Base-by-base conservation (phyloP, 768 basidiomycete species). In the Suillus placidus region DNA sequence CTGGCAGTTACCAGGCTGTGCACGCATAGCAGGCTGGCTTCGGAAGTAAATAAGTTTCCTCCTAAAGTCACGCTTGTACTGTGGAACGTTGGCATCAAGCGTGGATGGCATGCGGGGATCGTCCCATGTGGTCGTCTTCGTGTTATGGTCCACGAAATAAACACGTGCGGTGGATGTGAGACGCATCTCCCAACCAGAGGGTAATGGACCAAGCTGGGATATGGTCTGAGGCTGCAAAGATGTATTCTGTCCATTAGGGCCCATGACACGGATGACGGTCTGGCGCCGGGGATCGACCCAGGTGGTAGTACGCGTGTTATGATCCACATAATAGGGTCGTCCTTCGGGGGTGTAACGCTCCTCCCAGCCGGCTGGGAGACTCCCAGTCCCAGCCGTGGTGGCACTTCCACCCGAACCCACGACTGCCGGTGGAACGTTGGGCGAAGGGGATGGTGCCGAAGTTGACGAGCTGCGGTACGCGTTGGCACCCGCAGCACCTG, bases 71-170 rank as follows among this genome's bases (percentile, higher is more conserved):
- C 97, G 95, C 84, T 99, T 99, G 86, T 99, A 99, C 80, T 99
- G 97, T 20, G 97, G 97, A 1, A 99, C 97, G 72, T 97, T 98
- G 54, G 94, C 86, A 76, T 99, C 97, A 67, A 99, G 83, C 49
- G 95, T 93, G 13, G 96, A 97, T 13, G 97, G 97, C 70, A 94
- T 79, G 61, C 97, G 93, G 23, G 97, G 97, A 76, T 99, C 97
- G 77, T 99, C 97, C 97, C 97, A 99, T 1, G 97, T 99, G 37
- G 97, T 99, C 38, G 97, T 99, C 87, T 99, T 98, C 63, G 97
- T 99, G 80, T 99, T 99, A 82, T 99, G 97, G 77, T 99, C 97
- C 62, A 99, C 97, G 75, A 99, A 99, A 83, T 99, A 99, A 8
- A 99, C 97, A 57, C 97, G 90, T 2, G 97, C 97, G 1, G 97